These are phyloP conservation scores for Trichophyton schoenleinii DNA, from an alignment of 2,329 filamentous ascomycete species.

Conservation along the genomic window DNA sequence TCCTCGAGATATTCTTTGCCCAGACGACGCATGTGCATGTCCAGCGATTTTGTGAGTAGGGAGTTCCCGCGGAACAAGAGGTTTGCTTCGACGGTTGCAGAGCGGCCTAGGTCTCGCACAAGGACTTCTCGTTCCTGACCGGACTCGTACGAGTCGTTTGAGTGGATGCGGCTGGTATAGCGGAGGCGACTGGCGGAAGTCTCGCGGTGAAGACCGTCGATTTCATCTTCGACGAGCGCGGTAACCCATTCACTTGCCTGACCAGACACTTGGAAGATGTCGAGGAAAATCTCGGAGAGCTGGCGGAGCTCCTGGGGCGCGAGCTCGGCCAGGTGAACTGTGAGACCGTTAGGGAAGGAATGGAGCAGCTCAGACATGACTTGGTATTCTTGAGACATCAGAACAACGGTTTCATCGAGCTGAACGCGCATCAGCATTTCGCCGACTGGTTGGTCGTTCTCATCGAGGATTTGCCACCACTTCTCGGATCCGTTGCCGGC, in stretches of 20 bases:
- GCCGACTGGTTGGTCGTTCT: conserved; percentile 61
- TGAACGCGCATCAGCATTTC: conserved; percentile 73
- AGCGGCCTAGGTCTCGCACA: conserved; percentile 51
- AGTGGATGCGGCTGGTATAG: conserved; percentile 52
- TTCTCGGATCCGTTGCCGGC: conserved; percentile 67
- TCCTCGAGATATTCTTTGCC: conserved; percentile 89
- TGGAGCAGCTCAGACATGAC: conserved; percentile 72
- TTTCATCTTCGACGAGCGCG: conserved; percentile 88
- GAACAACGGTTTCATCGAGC: conserved; percentile 78
- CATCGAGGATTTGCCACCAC: conserved; percentile 74
- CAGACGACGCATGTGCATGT: conserved; percentile 88
- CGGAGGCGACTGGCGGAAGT: conserved; percentile 52
- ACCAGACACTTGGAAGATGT: conserved; percentile 90
- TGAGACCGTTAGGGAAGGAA: conserved; percentile 70
- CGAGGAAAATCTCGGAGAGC: conserved; percentile 75
- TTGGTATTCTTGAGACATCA: conserved; percentile 75
- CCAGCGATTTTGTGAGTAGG: conserved; percentile 79
- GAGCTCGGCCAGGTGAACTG: conserved; percentile 67
- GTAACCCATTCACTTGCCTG: conserved; percentile 80
- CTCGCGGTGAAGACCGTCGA: conserved; percentile 81
- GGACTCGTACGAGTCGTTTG: conserved; percentile 46
- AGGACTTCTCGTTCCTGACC: conserved; percentile 47
- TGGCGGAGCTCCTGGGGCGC: conserved; percentile 64
- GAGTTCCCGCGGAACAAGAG: conserved; percentile 92
- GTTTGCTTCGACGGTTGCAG: conserved; percentile 68